Percentiles rank a stretch among this genome's conserved stretches.
phyloP scores from a whole-genome alignment of 1,284 basidiomycete species.

The Melampsora larici-populina region DNA sequence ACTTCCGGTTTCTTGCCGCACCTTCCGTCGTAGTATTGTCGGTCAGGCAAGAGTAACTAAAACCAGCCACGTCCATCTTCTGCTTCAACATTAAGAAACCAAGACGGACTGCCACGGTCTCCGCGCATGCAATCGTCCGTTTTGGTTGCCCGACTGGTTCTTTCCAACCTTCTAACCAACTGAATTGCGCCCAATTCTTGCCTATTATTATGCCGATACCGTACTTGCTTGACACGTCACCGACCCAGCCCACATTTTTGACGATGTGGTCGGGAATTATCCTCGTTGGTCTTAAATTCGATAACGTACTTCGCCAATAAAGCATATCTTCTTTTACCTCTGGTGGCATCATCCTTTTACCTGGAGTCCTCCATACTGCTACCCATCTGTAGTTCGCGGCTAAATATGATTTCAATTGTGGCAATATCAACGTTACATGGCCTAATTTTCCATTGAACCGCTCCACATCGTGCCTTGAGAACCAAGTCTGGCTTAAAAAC shows the following conservation, averaged over 20 bases:
- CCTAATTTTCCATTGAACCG: background rate
- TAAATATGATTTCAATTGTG: background rate
- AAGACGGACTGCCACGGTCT: slow-evolving; percentile 7
- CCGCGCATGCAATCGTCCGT: background rate
- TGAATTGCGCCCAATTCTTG: background rate
- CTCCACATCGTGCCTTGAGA: background rate
- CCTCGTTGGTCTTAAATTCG: background rate
- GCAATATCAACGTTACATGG: background rate
- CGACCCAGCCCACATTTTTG: background rate
- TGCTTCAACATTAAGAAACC: background rate
- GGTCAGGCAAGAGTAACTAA: too few relatives aligned
- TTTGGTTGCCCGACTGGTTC: too few relatives aligned
- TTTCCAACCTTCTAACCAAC: background rate
- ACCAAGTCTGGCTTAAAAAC: background rate
- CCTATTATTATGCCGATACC: background rate
- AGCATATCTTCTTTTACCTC: background rate
- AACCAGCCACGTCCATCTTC: too few relatives aligned
- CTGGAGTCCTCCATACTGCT: background rate
- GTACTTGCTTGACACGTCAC: background rate
- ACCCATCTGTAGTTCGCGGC: background rate
- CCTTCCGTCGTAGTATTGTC: too few relatives aligned
- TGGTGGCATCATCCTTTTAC: background rate
- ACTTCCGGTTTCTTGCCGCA: too few relatives aligned
- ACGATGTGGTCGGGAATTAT: background rate
- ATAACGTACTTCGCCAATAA: background rate